Conservation (phyloP, 1,139 yeast species). For the Lodderomyces margitis region DNA sequence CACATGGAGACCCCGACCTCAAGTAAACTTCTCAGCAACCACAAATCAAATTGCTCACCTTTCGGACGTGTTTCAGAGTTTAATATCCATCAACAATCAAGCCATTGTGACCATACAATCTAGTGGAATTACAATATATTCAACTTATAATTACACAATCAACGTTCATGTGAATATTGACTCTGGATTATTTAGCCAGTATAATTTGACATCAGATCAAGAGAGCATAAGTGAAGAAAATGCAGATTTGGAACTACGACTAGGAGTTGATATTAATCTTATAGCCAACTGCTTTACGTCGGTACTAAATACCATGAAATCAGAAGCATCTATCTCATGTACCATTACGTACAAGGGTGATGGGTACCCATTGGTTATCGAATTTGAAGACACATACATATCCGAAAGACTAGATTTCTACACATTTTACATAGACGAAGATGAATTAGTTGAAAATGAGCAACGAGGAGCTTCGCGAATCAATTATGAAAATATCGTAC, state of each 20-base stretch:
- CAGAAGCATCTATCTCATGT: slow-evolving; percentile 25
- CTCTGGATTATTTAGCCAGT: slow-evolving; percentile 34
- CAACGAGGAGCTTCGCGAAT: slow-evolving; percentile 20
- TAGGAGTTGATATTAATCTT: slow-evolving; percentile 40
- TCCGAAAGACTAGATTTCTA: slow-evolving; percentile 70
- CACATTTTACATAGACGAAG: slow-evolving; percentile 46
- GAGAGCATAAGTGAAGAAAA: slow-evolving; percentile 11
- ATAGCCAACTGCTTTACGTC: slow-evolving; percentile 36
- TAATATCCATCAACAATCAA: slow-evolving; percentile 32
- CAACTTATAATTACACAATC: slow-evolving; percentile 39
- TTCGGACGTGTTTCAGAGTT: slow-evolving; percentile 36
- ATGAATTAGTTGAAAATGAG: slow-evolving; percentile 22
- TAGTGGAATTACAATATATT: slow-evolving; percentile 33
- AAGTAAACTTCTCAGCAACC: slow-evolving; percentile 30
- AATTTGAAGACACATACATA: slow-evolving; percentile 68
- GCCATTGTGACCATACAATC: slow-evolving; percentile 36
- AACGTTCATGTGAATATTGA: slow-evolving; percentile 39
- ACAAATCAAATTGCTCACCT: slow-evolving; percentile 40
- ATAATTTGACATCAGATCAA: slow-evolving; percentile 19
- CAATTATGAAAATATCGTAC: slow-evolving; percentile 48
- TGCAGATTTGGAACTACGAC: slow-evolving; percentile 22
- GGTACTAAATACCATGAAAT: slow-evolving; percentile 18
- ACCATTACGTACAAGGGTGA: slow-evolving; percentile 46
- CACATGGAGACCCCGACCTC: slow-evolving; percentile 1
- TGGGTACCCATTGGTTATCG: slow-evolving; percentile 66